Percentiles rank a stretch among this genome's conserved stretches.
Conservation (phyloP, 2,329 filamentous ascomycete genomes). For the Monilinia laxa region DNA sequence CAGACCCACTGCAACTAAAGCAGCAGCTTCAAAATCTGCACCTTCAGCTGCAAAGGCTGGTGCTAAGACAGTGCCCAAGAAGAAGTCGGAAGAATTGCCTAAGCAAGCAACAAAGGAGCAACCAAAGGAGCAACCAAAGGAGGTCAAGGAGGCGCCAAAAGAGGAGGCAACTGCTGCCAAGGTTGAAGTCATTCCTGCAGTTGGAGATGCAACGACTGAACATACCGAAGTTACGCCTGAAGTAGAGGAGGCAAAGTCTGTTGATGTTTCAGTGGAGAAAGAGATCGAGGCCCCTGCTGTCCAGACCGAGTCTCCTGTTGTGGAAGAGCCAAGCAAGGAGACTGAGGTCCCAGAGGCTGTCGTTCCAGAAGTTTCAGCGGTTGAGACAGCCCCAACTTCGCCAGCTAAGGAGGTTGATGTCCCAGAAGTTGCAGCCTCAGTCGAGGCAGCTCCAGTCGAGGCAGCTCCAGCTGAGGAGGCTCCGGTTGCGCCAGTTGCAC, state of each 20-base stretch:
- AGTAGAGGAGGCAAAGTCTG: conserved; percentile 4
- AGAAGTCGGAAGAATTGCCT: conserved; percentile 28
- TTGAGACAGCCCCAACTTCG: conserved; percentile 4
- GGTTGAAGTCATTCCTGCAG: conserved; percentile 31
- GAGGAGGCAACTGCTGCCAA: conserved; percentile 31
- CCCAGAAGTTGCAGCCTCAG: not conserved
- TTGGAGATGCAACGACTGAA: conserved; percentile 26
- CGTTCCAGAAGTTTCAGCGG: not conserved
- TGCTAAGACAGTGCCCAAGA: conserved; percentile 18
- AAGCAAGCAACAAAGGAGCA: conserved; percentile 25
- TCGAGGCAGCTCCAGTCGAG: conserved; percentile 7
- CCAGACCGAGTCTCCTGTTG: not conserved
- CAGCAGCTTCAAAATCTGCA: conserved; percentile 22
- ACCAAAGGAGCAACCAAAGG: conserved; percentile 17
- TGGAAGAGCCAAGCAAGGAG: conserved; percentile 7
- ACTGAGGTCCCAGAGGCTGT: not conserved
- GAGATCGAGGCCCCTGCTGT: conserved; percentile 1
- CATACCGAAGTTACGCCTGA: conserved; percentile 18
- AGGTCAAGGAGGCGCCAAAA: conserved; percentile 26
- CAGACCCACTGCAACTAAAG: conserved; percentile 19
- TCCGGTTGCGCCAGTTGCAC: not conserved
- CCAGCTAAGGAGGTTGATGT: conserved; percentile 7
- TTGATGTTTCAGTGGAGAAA: conserved; percentile 7
- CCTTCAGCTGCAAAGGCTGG: conserved; percentile 18
- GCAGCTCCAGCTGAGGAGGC: not conserved